Percentiles rank a stretch among this genome's conserved stretches.
Evolutionary conservation across 192 early-diverging fungal species (phyloP).

Genomic region (Coemansia sp.): DNA sequence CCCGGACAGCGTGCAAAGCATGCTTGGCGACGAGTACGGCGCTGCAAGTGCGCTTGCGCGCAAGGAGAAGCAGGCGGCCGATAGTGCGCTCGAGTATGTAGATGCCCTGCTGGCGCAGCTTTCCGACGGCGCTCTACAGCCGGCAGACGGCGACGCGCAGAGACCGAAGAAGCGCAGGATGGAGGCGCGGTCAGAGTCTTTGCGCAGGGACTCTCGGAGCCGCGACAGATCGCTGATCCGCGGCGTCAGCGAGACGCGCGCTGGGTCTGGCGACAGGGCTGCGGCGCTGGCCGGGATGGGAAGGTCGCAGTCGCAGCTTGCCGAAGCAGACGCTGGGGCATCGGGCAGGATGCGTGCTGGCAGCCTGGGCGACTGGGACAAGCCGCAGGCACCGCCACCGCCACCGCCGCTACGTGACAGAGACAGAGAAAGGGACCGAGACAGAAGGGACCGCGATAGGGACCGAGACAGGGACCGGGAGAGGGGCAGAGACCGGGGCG

Average conservation of each 20-base stretch:
- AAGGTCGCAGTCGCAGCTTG: background rate
- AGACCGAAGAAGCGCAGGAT: constrained; percentile 12
- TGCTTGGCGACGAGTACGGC: background rate
- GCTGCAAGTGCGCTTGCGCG: constrained; percentile 12
- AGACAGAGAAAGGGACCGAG: background rate
- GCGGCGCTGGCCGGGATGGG: background rate
- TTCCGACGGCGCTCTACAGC: constrained; percentile 5
- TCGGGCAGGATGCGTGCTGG: background rate
- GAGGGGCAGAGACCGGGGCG: constrained; percentile 3
- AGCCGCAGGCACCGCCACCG: background rate
- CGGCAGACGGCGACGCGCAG: background rate
- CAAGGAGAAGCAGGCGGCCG: constrained; percentile 30
- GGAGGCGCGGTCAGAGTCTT: constrained; percentile 1
- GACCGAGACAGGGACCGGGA: constrained; percentile 13
- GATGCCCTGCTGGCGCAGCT: constrained; percentile 16
- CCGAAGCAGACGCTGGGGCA: background rate
- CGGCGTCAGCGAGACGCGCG: background rate
- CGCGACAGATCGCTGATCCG: constrained; percentile 9
- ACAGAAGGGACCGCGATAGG: background rate
- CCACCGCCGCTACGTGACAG: too few relatives aligned
- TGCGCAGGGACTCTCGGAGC: constrained; percentile 16
- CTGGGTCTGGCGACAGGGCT: background rate
- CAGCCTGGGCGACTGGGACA: background rate
- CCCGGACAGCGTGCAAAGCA: background rate
- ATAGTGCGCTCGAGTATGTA: constrained; percentile 23